Evolutionary conservation across 306 rosid species (phyloP).

Genomic region (Quercus bicolor): DNA sequence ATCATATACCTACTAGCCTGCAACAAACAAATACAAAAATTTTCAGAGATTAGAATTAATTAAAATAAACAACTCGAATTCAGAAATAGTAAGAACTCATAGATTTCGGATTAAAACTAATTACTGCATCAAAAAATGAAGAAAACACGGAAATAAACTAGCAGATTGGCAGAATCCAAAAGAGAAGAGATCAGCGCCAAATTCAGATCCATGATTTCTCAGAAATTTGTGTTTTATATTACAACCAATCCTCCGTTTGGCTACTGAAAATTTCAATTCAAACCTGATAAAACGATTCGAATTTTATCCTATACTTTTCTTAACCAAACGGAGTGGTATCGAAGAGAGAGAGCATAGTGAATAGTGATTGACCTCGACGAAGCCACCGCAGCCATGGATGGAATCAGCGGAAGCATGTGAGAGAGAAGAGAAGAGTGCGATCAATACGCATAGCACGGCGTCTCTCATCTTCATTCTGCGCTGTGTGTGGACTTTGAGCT

Average conservation of each 20-base stretch:
- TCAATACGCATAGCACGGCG: conserved; percentile 25
- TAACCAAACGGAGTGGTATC: not conserved
- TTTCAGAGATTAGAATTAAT: not conserved
- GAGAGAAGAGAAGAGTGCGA: conserved; percentile 36
- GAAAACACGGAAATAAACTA: too few relatives aligned
- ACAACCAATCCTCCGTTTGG: not conserved
- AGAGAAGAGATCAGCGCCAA: not conserved
- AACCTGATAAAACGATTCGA: not conserved
- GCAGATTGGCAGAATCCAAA: not conserved
- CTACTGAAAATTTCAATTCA: not conserved
- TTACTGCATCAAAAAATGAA: too few relatives aligned
- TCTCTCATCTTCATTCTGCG: conserved; percentile 37
- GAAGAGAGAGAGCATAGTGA: not conserved
- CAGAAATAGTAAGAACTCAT: too few relatives aligned
- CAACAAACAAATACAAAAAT: not conserved
- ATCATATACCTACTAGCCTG: conserved; percentile 80
- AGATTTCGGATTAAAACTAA: not conserved
- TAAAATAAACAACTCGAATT: not conserved
- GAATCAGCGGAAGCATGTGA: conserved; percentile 63
- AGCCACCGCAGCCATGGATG: conserved; percentile 72
- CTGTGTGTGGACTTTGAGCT: not conserved
- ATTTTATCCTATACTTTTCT: not conserved
- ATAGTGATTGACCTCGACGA: conserved; percentile 46
- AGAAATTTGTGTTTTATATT: not conserved
- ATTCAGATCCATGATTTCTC: not conserved